Conservation (phyloP, 371 early-diverging fungal genomes). For the Mucor lusitanicus region DNA sequence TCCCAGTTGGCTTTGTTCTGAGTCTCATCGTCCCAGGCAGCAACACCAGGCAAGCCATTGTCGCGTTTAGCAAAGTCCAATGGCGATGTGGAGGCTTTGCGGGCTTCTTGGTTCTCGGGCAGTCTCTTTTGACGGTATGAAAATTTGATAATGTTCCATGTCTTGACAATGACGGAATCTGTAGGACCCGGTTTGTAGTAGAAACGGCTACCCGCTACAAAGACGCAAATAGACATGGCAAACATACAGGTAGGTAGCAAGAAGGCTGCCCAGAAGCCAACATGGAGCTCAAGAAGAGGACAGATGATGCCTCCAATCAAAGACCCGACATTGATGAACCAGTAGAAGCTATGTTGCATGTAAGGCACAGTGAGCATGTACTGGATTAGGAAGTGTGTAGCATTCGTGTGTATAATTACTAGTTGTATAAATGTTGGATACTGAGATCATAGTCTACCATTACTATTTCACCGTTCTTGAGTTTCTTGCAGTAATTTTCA, state of each 20-base stretch:
- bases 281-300: conserved; percentile 48
- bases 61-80: conserved; percentile 60
- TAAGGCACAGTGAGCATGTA: too few species aligned
- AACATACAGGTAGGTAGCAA: conserved; percentile 71
- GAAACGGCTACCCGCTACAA: conserved; percentile 53
- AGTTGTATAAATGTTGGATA: conserved; percentile 64
- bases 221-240: conserved; percentile 57
- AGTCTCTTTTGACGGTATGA: conserved; percentile 38
- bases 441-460: conserved; percentile 64
- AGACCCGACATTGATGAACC: conserved; percentile 72
- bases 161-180: conserved; percentile 57
- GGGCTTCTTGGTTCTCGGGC: conserved; percentile 38
- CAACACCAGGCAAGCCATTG: conserved; percentile 32
- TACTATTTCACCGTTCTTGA: conserved; percentile 53
- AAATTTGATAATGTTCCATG: conserved; percentile 46
- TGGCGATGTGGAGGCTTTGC: conserved; percentile 22
- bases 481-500: conserved; percentile 49
- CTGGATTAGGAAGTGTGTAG: too few species aligned
- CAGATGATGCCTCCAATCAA: conserved; percentile 49
- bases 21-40: conserved; percentile 53
- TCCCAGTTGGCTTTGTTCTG: conserved; percentile 49
- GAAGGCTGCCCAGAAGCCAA: conserved; percentile 56
- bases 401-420: too few species aligned
- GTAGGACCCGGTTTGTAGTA: conserved; percentile 62
- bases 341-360: too few species aligned